Conservation (phyloP, 2,329 filamentous ascomycete species). For the Sclerotinia subarctica region DNA sequence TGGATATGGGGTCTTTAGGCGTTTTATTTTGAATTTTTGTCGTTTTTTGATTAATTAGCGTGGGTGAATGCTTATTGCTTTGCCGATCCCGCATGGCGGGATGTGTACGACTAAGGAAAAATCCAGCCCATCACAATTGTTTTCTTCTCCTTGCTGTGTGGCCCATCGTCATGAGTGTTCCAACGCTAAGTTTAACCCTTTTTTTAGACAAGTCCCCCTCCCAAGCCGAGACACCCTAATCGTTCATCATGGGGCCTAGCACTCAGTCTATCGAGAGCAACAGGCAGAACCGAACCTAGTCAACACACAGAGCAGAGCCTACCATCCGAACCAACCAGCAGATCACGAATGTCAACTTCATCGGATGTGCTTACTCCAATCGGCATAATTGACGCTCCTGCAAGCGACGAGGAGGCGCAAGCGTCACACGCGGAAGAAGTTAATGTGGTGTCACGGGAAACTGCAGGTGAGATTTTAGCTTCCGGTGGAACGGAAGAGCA, state of each 20-base stretch:
- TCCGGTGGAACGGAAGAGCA: conserved; percentile 21
- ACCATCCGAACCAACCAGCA: conserved; percentile 12
- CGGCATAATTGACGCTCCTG: not conserved
- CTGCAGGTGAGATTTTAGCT: conserved; percentile 24
- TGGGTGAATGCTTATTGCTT: conserved; percentile 27
- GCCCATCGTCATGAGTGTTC: conserved; percentile 33
- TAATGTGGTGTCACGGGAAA: conserved; percentile 18
- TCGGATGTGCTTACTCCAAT: conserved; percentile 10
- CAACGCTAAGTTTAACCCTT: conserved; percentile 36
- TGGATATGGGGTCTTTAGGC: conserved; percentile 34
- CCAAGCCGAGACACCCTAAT: conserved; percentile 41
- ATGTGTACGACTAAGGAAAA: conserved; percentile 38
- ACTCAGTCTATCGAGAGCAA: conserved; percentile 15
- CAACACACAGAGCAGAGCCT: not conserved
- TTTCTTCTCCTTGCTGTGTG: conserved; percentile 34
- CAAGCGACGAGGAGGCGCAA: not conserved
- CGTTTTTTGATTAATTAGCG: conserved; percentile 34
- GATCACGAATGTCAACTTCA: not conserved
- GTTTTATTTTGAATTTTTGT: conserved; percentile 29
- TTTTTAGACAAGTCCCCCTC: conserved; percentile 39
- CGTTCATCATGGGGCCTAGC: conserved; percentile 46
- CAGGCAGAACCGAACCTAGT: not conserved
- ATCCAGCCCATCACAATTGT: conserved; percentile 32
- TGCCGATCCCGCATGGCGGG: conserved; percentile 36
- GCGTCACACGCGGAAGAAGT: not conserved